Evolutionary conservation across 2,329 filamentous ascomycete genomes (phyloP).

Genomic region (Penicillium italicum): DNA sequence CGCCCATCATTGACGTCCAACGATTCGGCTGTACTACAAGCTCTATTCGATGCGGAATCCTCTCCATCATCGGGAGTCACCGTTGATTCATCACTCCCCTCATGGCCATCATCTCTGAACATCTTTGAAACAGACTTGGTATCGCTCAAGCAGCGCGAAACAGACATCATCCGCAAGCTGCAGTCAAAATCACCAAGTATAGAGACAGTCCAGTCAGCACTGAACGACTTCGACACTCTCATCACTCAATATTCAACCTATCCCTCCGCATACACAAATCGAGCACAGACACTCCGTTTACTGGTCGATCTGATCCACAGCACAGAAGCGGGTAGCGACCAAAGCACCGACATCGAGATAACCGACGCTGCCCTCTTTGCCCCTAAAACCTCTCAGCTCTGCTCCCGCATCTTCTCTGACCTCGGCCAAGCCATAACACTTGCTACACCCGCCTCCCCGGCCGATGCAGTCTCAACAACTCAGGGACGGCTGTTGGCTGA

Average conservation of each 20-base stretch:
- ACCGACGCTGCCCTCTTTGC: slow-evolving; percentile 25
- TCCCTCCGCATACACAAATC: slow-evolving; percentile 54
- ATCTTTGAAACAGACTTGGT: slow-evolving; percentile 39
- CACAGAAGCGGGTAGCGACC: neutral
- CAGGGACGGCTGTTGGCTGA: slow-evolving; percentile 52
- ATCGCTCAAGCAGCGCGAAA: slow-evolving; percentile 39
- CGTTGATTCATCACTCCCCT: slow-evolving; percentile 39
- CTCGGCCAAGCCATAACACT: slow-evolving; percentile 46
- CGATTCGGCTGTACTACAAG: slow-evolving; percentile 45
- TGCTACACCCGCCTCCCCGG: slow-evolving; percentile 40
- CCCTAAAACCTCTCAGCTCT: slow-evolving; percentile 15
- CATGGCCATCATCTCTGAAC: slow-evolving; percentile 36
- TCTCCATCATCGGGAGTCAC: slow-evolving; percentile 38
- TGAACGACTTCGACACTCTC: slow-evolving; percentile 42
- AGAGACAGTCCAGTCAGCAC: slow-evolving; percentile 30
- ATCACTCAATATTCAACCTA: slow-evolving; percentile 47
- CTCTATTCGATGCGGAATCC: slow-evolving; percentile 47
- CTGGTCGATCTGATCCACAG: slow-evolving; percentile 27
- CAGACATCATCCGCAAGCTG: slow-evolving; percentile 40
- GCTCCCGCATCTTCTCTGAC: slow-evolving; percentile 34
- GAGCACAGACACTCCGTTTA: slow-evolving; percentile 50
- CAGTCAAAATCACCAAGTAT: slow-evolving; percentile 22
- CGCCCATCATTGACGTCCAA: slow-evolving; percentile 39
- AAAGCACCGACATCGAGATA: slow-evolving; percentile 5
- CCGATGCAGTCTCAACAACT: slow-evolving; percentile 43